Evolutionary conservation across 495 filamentous ascomycete species (phyloP).

Genomic region (Daldinia decipiens): DNA sequence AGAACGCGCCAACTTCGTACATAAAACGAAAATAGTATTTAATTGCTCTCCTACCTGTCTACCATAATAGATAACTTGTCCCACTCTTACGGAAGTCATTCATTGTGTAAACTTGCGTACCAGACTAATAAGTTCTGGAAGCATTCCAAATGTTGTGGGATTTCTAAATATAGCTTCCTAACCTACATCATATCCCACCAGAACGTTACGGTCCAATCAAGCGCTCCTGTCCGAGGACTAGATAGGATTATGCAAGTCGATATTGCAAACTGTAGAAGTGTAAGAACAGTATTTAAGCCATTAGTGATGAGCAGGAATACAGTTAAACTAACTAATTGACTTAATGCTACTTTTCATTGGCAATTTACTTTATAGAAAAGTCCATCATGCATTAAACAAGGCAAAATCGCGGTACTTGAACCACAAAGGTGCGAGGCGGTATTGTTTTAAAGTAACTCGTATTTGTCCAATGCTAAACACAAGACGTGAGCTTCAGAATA

Average conservation of each 20-base stretch:
- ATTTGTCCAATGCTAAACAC: constrained; percentile 19
- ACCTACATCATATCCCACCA: not conserved
- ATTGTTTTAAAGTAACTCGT: constrained; percentile 27
- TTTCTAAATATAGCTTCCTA: constrained; percentile 4
- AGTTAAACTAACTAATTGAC: not conserved
- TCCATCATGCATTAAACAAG: not conserved
- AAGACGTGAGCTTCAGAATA: constrained; percentile 17
- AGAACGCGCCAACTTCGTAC: no score
- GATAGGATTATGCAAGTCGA: no score
- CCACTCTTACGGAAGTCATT: no score
- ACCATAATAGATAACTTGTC: no score
- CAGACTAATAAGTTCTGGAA: not conserved
- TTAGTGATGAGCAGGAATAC: not conserved
- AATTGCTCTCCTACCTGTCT: no score
- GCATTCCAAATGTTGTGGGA: not conserved
- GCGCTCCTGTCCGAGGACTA: not conserved
- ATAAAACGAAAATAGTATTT: no score
- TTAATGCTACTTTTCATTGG: not conserved
- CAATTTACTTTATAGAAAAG: not conserved
- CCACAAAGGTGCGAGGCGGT: not conserved
- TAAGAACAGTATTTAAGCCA: no score
- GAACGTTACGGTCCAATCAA: not conserved
- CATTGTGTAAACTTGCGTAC: no score
- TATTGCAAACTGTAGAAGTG: no score
- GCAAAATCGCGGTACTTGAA: not conserved